Conservation (phyloP, 1,139 yeast species). For the Sugiyamaella paludigena region DNA sequence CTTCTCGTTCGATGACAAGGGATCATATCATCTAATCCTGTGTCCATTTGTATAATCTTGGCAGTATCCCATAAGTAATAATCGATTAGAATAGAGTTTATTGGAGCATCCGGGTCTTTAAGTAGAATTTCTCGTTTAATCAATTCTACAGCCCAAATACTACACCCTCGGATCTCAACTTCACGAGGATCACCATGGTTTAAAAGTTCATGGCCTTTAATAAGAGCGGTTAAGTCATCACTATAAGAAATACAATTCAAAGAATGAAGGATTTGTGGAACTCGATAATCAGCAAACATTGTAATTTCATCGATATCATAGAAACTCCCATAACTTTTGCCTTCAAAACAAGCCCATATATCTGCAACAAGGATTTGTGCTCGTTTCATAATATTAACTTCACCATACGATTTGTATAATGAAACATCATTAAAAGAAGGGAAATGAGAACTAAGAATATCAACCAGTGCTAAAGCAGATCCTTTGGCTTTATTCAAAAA, state of each 20-base stretch:
- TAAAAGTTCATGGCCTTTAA: constrained; percentile 26
- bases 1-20: constrained; percentile 43
- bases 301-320: constrained; percentile 42
- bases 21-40: constrained; percentile 25
- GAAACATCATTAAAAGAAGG: constrained; percentile 38
- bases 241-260: constrained; percentile 41
- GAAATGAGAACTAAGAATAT: constrained; percentile 31
- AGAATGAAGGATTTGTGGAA: constrained; percentile 43
- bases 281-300: constrained; percentile 49
- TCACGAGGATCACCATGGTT: constrained; percentile 37
- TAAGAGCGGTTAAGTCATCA: constrained; percentile 25
- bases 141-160: constrained; percentile 44
- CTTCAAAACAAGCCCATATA: constrained; percentile 46
- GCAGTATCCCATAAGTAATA: constrained; percentile 48
- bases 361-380: constrained; percentile 46
- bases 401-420: constrained; percentile 29
- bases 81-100: constrained; percentile 43
- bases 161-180: constrained; percentile 43
- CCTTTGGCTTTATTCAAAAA: constrained; percentile 30
- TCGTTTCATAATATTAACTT: constrained; percentile 39
- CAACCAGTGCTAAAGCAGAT: constrained; percentile 38
- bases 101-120: constrained; percentile 21
- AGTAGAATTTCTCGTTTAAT: constrained; percentile 30
- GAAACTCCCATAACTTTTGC: constrained; percentile 38
- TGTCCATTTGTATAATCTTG: constrained; percentile 36